Percentiles rank a stretch among this genome's conserved stretches.
Evolutionary conservation across 164 flowering plant species (phyloP).

Genomic region (Sextonia rubra): DNA sequence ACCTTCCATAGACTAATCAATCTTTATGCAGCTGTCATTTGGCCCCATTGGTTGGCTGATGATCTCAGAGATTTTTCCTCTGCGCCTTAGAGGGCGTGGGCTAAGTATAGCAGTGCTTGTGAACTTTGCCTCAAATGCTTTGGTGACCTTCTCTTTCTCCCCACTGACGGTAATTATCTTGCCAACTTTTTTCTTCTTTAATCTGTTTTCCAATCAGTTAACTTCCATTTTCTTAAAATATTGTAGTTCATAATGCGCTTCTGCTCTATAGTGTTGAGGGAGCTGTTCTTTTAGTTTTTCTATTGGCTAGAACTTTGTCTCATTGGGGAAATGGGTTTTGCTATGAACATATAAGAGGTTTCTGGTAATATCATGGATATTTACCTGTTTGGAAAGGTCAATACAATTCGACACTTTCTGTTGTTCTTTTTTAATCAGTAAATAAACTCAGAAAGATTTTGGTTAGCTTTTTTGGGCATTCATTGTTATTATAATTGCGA

Average conservation of each 20-base stretch:
- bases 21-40: constrained; percentile 69
- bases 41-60: constrained; percentile 99
- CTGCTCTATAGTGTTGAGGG: not conserved
- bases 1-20: constrained; percentile 7
- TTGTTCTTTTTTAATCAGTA: not conserved
- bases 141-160: constrained; percentile 85
- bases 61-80: constrained; percentile 93
- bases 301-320: not conserved
- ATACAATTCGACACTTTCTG: not conserved
- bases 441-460: not conserved
- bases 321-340: not conserved
- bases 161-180: constrained; percentile 55
- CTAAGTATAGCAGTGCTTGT: constrained; percentile 84
- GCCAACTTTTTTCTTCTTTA: not conserved
- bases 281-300: not conserved
- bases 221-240: no score
- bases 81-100: constrained; percentile 79
- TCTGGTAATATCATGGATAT: not conserved
- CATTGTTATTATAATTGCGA: no score
- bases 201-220: not conserved
- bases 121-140: constrained; percentile 88
- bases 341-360: not conserved
- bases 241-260: no score
- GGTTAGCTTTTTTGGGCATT: not conserved
- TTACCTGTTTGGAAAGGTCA: not conserved